Base-by-base conservation (phyloP, 2,329 filamentous ascomycete genomes). In the Fusarium floridanum region DNA sequence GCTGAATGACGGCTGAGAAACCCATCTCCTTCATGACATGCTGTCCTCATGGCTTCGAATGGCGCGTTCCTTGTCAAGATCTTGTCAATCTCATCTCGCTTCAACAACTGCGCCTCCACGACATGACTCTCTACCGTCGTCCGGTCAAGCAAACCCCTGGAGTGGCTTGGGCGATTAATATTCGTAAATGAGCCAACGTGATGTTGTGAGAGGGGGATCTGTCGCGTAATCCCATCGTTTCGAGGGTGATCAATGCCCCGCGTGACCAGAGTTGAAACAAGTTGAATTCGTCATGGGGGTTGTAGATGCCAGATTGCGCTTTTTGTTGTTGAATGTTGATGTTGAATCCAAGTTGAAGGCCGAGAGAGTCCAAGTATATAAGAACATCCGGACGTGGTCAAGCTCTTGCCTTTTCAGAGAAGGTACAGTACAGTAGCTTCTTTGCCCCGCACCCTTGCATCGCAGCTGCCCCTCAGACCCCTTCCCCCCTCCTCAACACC, bases 401-500 rank as follows among this genome's bases (percentile, higher is more conserved):
- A 59, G 39, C 41, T 50, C 57, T 20, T 56, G 22, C 37, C 45
- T 24, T 55, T 50, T 36, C 37, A 34, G 50, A 56, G 8, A 27
- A 50, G 45, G 45, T 48, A 48, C 43, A 16, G 14, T 50, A 24
- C 45, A 45, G 24, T 50, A 60, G 8, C 7, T 43, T 29, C 56
- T 27, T 53, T 71, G 72, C 72, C 72, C 72, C 72, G 68, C 72
- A 69, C 69, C 32, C 43, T 36, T 61, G 62, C 61, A 63, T 73
- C 62, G 20, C 34, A 70, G 67, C 56, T 69, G 61, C 71, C 71
- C 71, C 55, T 67, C 71, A 32, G 50, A 53, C 45, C 48, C 71
- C 67, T 48, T 56, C 41, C 53, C 61, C 67, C 71, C 71, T 63
- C 68, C 53, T 72, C 71, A 69, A 74, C 72, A 72, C 72, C 68